Evolutionary conservation across 192 early-diverging fungal genomes (phyloP), one percentile per base, ranked within the genome.

Genomic region (Coemansia sp.): DNA sequence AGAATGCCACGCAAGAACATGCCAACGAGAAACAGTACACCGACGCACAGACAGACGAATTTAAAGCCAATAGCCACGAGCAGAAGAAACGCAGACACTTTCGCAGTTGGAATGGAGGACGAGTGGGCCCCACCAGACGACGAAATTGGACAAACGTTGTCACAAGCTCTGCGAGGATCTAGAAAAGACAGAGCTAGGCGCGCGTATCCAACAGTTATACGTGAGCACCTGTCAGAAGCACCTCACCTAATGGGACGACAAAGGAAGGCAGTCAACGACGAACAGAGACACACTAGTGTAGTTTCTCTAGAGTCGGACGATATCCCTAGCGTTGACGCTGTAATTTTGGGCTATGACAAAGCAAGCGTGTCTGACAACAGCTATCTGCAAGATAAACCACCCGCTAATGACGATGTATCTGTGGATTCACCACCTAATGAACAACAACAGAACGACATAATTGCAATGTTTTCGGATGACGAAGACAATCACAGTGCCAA

Each of bases 71-170:
- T 20, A 53, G 2, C 10, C 51, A 53, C 7, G 13, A 10, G 25
- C 26, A 53, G n/a, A 33, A 16, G 0, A 4, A 18, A n/a, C n/a
- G n/a, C n/a, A n/a, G n/a, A n/a, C n/a, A n/a, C n/a, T n/a, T n/a
- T n/a, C n/a, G n/a, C 48, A 51, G 55, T 30, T 57, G 55, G 13
- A 8, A 21, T 28, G 45, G 21, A n/a, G 29, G 70, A 72, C 43
- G 70, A 66, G 20, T 72, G 70, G 70, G 70, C 63, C 10, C 63
- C 63, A 23, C 63, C 63, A 18, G 59, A 66, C 46, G 58, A 66
- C 51, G 70, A 72, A 31, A 42, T 72, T 35, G 70, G 70, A n/a
- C 21, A 56, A 21, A 66, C 57, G 15, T 48, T 66, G 25, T 43
- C 59, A 29, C 70, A 72, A 25, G 51, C 49, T 2, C 52, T 72